Base-by-base conservation (phyloP, 1,139 yeast species). In the Diutina scorzettiae region DNA sequence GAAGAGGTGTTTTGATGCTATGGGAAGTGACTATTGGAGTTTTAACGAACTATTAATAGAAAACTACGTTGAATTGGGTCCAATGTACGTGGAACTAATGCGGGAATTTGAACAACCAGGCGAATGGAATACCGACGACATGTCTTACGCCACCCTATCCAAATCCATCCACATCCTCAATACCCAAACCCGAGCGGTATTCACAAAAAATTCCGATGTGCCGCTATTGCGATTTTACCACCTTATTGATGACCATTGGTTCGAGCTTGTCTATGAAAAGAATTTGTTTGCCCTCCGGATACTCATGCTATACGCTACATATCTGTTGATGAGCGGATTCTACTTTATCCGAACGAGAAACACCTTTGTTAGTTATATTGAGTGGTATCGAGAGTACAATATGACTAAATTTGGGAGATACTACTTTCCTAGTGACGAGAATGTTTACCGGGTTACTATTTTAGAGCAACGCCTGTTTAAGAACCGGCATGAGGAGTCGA, bases 251-350 rank as follows among this genome's bases (percentile, higher is more conserved):
- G 28, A 23, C 3, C 6, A 14, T 3, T 34, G 16, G 6, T 34
- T 12, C 12, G 6, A 7, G 3, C 28, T 12, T 3, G 39, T 34
- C 5, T 16, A 21, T 4, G 7, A 20, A 4, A 16, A 34, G 17
- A 34, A 34, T 9, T 21, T 20, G n/a, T 23, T 23, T 34, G 39
- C 39, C n/a, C 19, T 34, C 5, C 27, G 39, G 3, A 34, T 34
- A 12, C 19, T 34, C 4, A n/a, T n/a, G 6, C 6, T 34, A n/a
- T 21, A n/a, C 14, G 25, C 27, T 5, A 19, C 27, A 5, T 23
- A 34, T 14, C 5, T 14, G n/a, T 14, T 34, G 29, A 34, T 34
- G 39, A 23, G n/a, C 12, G 20, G 14, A 14, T 23, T 20, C 16
- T 34, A 34, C 28, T 34, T 34, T 23, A 5, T 23, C 11, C 23